Percentiles rank a stretch among this genome's conserved stretches.
Conservation (phyloP, 2,329 filamentous ascomycete genomes). For the Sphaerulina vaccinii region DNA sequence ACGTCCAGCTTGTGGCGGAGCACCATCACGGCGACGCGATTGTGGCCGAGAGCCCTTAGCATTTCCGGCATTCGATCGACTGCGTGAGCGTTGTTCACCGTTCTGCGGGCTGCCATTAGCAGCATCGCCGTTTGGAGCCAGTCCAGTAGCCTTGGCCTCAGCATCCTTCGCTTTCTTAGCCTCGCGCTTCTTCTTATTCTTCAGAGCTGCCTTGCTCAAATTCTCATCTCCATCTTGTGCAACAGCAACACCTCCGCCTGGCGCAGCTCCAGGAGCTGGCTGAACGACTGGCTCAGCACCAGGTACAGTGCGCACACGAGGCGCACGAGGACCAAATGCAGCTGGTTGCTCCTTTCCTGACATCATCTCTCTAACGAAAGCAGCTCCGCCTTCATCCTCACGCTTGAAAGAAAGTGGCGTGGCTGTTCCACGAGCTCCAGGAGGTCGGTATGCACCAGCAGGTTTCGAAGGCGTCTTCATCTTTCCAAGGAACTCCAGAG, state of each 20-base stretch:
- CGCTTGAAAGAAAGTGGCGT: slow-evolving; percentile 96
- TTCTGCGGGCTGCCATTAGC: slow-evolving; percentile 21
- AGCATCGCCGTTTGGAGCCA: slow-evolving; percentile 48
- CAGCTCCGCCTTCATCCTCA: slow-evolving; percentile 91
- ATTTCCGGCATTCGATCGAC: slow-evolving; percentile 32
- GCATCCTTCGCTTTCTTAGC: slow-evolving; percentile 87
- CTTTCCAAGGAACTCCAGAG: slow-evolving; percentile 75
- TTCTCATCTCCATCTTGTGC: slow-evolving; percentile 68
- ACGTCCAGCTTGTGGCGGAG: slow-evolving; percentile 7
- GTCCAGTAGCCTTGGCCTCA: slow-evolving; percentile 58
- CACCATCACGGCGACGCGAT: slow-evolving; percentile 29
- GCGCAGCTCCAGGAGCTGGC: slow-evolving; percentile 63
- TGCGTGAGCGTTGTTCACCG: slow-evolving; percentile 34
- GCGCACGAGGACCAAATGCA: slow-evolving; percentile 67
- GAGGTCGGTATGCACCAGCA: slow-evolving; percentile 92
- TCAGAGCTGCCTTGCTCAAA: slow-evolving; percentile 78
- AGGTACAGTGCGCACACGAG: slow-evolving; percentile 73
- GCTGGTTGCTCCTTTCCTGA: slow-evolving; percentile 57
- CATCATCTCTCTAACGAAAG: slow-evolving; percentile 78
- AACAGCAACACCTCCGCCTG: slow-evolving; percentile 64
- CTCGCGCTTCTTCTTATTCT: slow-evolving; percentile 98
- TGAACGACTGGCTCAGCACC: slow-evolving; percentile 73
- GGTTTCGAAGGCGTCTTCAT: slow-evolving; percentile 95
- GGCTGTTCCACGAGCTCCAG: slow-evolving; percentile 81
- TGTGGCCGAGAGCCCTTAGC: slow-evolving; percentile 28